phyloP scores from a whole-genome alignment of 805 yeast species.

The Ogataea pini region DNA sequence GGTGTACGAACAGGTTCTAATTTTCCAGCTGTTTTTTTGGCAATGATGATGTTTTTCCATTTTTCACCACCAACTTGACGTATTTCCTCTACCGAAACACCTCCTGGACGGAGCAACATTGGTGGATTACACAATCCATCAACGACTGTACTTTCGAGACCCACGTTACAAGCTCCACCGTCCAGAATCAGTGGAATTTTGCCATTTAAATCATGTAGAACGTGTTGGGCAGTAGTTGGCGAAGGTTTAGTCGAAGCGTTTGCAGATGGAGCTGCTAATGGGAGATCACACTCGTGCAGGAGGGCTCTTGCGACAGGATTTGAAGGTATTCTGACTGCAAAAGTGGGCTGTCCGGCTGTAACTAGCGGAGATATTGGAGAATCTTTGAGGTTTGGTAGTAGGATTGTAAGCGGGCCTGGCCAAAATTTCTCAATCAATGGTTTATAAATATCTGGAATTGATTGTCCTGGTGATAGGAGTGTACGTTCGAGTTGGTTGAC shows the following conservation, averaged over 20 bases:
- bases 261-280: slow-evolving; percentile 97
- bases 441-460: slow-evolving; percentile 68
- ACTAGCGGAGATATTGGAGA: slow-evolving; percentile 68
- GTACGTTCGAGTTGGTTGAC: slow-evolving; percentile 64
- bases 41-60: slow-evolving; percentile 68
- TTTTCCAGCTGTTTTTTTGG: slow-evolving; percentile 63
- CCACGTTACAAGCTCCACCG: slow-evolving; percentile 87
- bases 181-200: slow-evolving; percentile 83
- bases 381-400: slow-evolving; percentile 58
- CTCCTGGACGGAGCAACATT: slow-evolving; percentile 90
- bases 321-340: slow-evolving; percentile 87
- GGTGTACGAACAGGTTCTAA: slow-evolving; percentile 83
- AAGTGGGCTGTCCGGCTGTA: slow-evolving; percentile 85
- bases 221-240: slow-evolving; percentile 88
- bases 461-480: slow-evolving; percentile 44
- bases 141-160: slow-evolving; percentile 91
- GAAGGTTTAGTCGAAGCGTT: slow-evolving; percentile 95
- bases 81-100: slow-evolving; percentile 80
- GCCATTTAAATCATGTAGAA: slow-evolving; percentile 73
- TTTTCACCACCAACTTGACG: slow-evolving; percentile 58
- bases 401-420: slow-evolving; percentile 95
- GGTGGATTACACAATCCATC: slow-evolving; percentile 90
- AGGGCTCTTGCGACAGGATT: slow-evolving; percentile 90
- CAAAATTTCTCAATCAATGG: slow-evolving; percentile 70
- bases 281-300: slow-evolving; percentile 79